Evolutionary conservation across 2,329 filamentous ascomycete genomes (phyloP), one percentile per base, ranked within the genome.

Genomic region (Apiospora arundinis): DNA sequence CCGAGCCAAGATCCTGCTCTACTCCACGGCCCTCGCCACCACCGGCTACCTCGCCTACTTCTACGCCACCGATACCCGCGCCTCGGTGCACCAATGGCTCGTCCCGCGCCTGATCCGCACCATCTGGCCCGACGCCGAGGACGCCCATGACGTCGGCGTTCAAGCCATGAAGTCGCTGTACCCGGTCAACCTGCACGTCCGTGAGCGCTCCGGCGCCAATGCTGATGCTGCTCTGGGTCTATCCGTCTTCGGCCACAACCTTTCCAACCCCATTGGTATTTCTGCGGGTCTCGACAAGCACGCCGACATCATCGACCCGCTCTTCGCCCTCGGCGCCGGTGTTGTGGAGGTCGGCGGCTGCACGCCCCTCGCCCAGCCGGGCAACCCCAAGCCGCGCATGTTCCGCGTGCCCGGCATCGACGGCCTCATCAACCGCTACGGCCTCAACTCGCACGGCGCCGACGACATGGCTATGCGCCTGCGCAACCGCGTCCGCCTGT

Each of bases 281-380:
- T 97, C 94, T n/a, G 96, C 94, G 6, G 96, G 96, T 12, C 90
- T 99, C 60, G 96, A 98, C 85, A 98, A 99, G 86, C 90, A 97
- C 78, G 96, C 92, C 70, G 94, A 97, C 73, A 92, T 98, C 70
- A 93, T 95, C 1, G 93, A 95, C 77, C 89, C 92, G 18, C 86
- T 99, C 46, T 93, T 98, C 79, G 94, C 91, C 9, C 85, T 98
- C 3, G 96, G 96, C 44, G 92, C 95, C 32, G 92, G 91, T 3
- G 88, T 98, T 48, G 94, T 99, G 42, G 96, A 99, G 80, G 92
- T 99, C 1, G 96, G 96, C 73, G 96, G 95, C 66, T 92, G 93
- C 76, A 98, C 95, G 5, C 93, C 96, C 0, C 83, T 90, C n/a
- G 92, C 95, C 0, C 96, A 99, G 80, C 88, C 89, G 7, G 96